phyloP scores from a whole-genome alignment of 768 basidiomycete species.

The Cubamyces sp. region DNA sequence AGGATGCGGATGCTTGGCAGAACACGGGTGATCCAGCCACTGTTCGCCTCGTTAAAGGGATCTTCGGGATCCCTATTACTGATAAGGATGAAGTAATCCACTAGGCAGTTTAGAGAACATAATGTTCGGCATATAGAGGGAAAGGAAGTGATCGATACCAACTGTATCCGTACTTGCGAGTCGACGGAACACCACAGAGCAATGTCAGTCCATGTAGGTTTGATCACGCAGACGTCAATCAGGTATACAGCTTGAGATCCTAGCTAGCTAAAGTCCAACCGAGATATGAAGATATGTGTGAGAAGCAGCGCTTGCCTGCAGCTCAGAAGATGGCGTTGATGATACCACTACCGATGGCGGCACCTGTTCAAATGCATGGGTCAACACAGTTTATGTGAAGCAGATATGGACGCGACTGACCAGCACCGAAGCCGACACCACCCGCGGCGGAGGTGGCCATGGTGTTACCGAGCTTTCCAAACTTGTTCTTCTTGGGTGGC shows the following conservation, averaged over 20 bases:
- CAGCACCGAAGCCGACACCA: conserved; percentile 79
- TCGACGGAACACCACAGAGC: not conserved
- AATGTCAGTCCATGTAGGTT: not conserved
- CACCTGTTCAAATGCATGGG: conserved; percentile 36
- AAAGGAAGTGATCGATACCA: not conserved
- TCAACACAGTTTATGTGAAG: not conserved
- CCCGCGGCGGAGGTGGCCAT: conserved; percentile 51
- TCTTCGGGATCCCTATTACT: conserved; percentile 39
- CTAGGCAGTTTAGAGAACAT: too few species aligned
- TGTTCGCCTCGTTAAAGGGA: conserved; percentile 54
- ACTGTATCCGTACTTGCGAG: not conserved
- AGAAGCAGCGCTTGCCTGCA: not conserved
- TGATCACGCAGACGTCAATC: not conserved
- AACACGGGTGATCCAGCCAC: conserved; percentile 55
- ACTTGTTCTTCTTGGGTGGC: conserved; percentile 58
- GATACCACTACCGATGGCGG: conserved; percentile 56
- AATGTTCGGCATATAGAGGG: not conserved
- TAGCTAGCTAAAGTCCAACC: conserved; percentile 4
- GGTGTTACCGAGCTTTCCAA: conserved; percentile 59
- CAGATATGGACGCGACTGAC: conserved; percentile 43
- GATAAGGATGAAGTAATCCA: conserved; percentile 12
- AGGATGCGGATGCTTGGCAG: conserved; percentile 29
- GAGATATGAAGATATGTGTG: too few species aligned
- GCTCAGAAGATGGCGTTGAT: conserved; percentile 52
- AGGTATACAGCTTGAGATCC: conserved; percentile 5